Conservation (phyloP, 73 alveolate genomes). For the Paramecium caudatum region DNA sequence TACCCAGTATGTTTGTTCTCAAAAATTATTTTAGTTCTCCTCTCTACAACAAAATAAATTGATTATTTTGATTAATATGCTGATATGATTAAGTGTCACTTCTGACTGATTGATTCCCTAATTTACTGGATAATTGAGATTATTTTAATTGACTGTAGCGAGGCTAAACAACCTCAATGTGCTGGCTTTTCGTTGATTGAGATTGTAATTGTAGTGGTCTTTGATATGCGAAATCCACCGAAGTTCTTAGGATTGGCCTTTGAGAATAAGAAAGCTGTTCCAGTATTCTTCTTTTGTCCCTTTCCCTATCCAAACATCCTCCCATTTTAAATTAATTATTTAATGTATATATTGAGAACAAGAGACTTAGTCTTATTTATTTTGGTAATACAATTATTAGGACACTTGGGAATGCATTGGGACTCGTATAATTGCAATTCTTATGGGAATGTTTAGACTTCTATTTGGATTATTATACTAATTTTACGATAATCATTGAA, state of each 20-base stretch:
- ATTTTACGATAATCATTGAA: neutral
- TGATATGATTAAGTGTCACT: slow-evolving; percentile 12
- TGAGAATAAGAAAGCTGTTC: slow-evolving; percentile 1
- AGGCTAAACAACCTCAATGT: neutral
- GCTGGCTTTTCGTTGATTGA: neutral
- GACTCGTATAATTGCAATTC: neutral
- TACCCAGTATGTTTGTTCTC: neutral
- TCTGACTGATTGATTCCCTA: neutral
- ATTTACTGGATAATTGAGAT: neutral
- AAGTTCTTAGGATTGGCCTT: neutral
- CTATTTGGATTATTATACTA: neutral
- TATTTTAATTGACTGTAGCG: neutral
- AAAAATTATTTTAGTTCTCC: neutral
- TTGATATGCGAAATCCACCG: neutral
- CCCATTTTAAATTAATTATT: too few relatives aligned
- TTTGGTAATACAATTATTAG: neutral
- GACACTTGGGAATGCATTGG: slow-evolving; percentile 26
- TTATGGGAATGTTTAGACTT: neutral
- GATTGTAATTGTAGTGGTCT: neutral
- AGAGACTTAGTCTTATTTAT: slow-evolving; percentile 16
- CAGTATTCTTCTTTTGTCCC: neutral
- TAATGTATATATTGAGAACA: slow-evolving; percentile 13
- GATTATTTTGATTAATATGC: neutral
- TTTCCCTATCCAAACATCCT: slow-evolving; percentile 23
- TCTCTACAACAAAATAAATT: neutral